A percentile compares a stretch with the other conserved stretches of the same genome.
phyloP scores from a whole-genome alignment of 2,329 filamentous ascomycete species.

The Curvularia verruculosa region DNA sequence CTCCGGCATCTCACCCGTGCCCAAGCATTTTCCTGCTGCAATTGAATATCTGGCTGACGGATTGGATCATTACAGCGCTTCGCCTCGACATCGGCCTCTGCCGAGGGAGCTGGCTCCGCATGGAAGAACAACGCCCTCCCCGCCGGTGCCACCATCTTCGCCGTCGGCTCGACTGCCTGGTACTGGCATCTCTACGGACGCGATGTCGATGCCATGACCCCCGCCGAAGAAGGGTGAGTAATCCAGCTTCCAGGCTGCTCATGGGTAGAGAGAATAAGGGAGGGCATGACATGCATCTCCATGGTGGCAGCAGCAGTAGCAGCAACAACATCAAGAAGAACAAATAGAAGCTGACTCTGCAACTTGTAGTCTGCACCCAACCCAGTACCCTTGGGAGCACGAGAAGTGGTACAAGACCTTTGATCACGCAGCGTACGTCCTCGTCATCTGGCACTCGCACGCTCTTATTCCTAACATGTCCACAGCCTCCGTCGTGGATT shows the following conservation, averaged over 20 bases:
- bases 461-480: constrained; percentile 8
- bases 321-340: not conserved
- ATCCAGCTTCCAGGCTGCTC: constrained; percentile 21
- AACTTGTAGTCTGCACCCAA: constrained; percentile 78
- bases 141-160: constrained; percentile 82
- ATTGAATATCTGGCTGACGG: constrained; percentile 43
- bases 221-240: constrained; percentile 97
- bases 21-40: constrained; percentile 24
- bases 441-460: constrained; percentile 6
- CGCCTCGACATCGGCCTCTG: constrained; percentile 73
- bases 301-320: not conserved
- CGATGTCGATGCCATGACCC: constrained; percentile 85
- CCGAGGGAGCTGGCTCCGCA: constrained; percentile 73
- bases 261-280: not conserved
- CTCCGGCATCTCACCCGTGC: constrained; percentile 18
- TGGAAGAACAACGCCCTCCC: constrained; percentile 86
- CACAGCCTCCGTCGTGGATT: constrained; percentile 93
- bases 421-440: constrained; percentile 89
- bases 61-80: constrained; percentile 55
- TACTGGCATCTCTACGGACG: constrained; percentile 97
- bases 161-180: constrained; percentile 90
- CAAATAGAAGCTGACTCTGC: constrained; percentile 38
- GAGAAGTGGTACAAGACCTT: constrained; percentile 91
- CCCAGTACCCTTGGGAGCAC: constrained; percentile 96
- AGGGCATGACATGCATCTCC: not conserved